Evolutionary conservation across 768 basidiomycete species (phyloP), one percentile per base, ranked within the genome.

Genomic region (Heimioporus sp.): DNA sequence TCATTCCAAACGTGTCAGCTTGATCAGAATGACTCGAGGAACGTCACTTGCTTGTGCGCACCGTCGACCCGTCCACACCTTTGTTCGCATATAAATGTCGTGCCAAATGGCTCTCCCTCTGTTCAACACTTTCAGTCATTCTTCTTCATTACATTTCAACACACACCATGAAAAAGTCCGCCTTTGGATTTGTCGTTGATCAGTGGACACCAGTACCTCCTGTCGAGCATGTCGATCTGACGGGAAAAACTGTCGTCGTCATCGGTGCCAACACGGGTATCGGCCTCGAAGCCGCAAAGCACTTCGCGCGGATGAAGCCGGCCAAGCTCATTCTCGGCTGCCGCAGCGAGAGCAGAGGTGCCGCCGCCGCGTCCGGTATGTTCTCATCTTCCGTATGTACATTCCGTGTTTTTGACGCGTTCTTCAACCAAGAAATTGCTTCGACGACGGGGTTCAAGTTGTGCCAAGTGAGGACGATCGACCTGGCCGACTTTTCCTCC

Each of bases 211-310:
- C 24, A 4, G 16, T 64, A 0, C 54, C 60, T 13, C 46, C 62
- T 4, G 60, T 56, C 0, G 60, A 65, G n/a, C 37, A 7, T 5
- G 53, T 36, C 0, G 60, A 72, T 46, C 52, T 72, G 4, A 43
- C 59, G 4, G 72, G 68, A 4, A 64, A 68, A 42, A 68, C 62
- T 0, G 63, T 72, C 40, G 49, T 64, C 10, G 55, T 72, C 43
- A 56, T 69, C 20, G 71, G 71, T 0, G 68, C 67, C 17, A 73
- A 70, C 49, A 52, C 57, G 2, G 71, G 70, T 4, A 57, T 71
- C 24, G 72, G 72, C 0, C 58, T 72, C 4, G 68, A 72, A 42
- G 61, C 65, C 0, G 55, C 62, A 0, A 65, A 59, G 41, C 69
- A 72, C 45, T 63, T 71, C 15, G 60, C 71, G 0, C 52, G 54